Evolutionary conservation across 176 grass and related monocot genomes (phyloP), one percentile per base, ranked within the genome.

Genomic region (Ensete ventricosum): DNA sequence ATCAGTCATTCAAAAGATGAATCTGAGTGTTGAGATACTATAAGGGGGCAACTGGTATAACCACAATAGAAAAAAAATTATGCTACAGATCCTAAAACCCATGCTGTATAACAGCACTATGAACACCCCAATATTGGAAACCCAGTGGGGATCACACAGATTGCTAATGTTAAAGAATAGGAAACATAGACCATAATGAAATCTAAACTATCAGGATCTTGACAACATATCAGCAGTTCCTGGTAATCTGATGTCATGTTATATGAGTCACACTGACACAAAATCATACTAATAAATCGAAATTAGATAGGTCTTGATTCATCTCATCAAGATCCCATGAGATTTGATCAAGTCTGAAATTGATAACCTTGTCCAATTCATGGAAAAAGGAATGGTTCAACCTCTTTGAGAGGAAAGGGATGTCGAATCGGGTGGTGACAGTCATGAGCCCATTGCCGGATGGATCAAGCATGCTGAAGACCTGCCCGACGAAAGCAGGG

Each of bases 371-470:
- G 5, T 43, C 4, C 34, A 43, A 43, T 43, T 43, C 34, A 43
- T 43, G 3, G 14, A 62, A 21, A 71, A 53, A 66, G 19, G 50
- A 53, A 58, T 24, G 71, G 63, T 11, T n/a, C 19, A 10, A 99
- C 95, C 90, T 93, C 73, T 84, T 78, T 21, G 84, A 59, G 73
- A 99, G 81, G 87, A 99, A 98, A 53, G 88, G 90, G 75, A 99
- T 75, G 63, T 91, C 74, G 72, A 99, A 91, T 78, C 85, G 90
- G 26, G 83, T 85, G 78, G 82, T 84, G 55, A 94, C 90, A n/a
- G 88, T 82, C 90, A 99, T 94, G 82, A 99, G 95, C 11, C 90
- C 95, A 66, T 99, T 99, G 43, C 90, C 95, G 21, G 90, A 99
- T 16, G 90, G 90, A 85, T 99, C 95, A 50, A 99, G 86, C 90